Evolutionary conservation across 2,329 filamentous ascomycete genomes (phyloP), one percentile per base, ranked within the genome.

Genomic region (Hypocreales sp.): DNA sequence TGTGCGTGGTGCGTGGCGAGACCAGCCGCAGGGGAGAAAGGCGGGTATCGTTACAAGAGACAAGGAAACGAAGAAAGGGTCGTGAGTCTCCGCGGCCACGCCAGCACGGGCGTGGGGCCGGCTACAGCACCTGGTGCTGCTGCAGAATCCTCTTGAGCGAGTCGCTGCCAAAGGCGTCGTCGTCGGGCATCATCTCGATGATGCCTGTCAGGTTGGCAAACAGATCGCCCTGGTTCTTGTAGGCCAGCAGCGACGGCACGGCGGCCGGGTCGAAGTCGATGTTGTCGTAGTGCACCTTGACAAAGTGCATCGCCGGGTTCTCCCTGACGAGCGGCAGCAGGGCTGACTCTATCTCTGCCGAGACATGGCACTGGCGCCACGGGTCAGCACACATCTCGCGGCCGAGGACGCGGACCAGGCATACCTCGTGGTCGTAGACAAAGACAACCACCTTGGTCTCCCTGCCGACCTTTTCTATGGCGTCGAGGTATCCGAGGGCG

Each of bases 211-310:
- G 61, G 42, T 86, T 92, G 37, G 82, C 81, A 41, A 95, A 84
- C 37, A 94, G 73, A 37, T 95, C 86, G 28, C 84, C 86, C 45
- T 77, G 72, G 42, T 77, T 81, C 32, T 75, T 75, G 59, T 98
- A 98, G 8, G 81, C 87, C 26, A 95, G 62, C 20, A 95, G 62
- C 4, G 90, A 83, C 1, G 90, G 90, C 2, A 93, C 79, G 24
- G 78, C 77, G 18, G 84, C 79, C 32, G 79, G 72, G 48, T 94
- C 83, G 62, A 95, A 93, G 50, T 95, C 86, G 20, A 93, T 92
- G 32, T 93, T 86, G 35, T 80, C 75, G 48, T 83, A 82, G 53
- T 92, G 77, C 25, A 95, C 69, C 56, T 87, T 92, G 56, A 95
- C 69, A 47, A 98, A 95, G 45, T 81, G 82, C 19, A 80, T 69